Base-by-base conservation (phyloP, 1,139 yeast genomes). In the Candida labiduridarum region DNA sequence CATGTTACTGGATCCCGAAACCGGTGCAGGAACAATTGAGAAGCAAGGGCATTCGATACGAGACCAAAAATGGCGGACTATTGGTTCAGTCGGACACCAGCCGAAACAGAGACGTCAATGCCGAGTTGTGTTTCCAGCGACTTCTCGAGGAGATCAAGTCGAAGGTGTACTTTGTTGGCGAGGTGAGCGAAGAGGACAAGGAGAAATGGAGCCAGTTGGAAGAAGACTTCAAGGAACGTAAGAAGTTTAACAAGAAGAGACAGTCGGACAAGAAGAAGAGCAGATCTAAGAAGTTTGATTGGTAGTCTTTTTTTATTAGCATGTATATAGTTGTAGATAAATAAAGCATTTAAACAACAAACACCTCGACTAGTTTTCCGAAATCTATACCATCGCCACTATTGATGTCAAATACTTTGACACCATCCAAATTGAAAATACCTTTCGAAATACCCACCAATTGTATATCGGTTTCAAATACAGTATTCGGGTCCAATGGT, bases 321-420 rank as follows among this genome's bases (percentile, higher is more conserved):
- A 9, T 27, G 31, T 41, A 41, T 27, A 41, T 41, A 25, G 43
- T 41, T n/a, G n/a, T n/a, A n/a, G 14, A 4, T 8, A 12, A 30
- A 8, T 30, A 30, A 22, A 7, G 25, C 25, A 7, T 10, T 35
- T 40, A 51, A 18, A 72, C 72, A 14, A 87, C 91, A 53, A 85
- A 80, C 1, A 89, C 87, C 59, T 87, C 92, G 18, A 88, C 74
- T 48, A 87, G 68, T 54, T 82, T 79, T 1, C 91, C 92, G 61
- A 89, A 85, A 55, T 85, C 92, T 56, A 85, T 75, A 1, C 84
- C 82, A 54, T 87, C 94, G 2, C 94, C 91, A 27, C 84, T 78
- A 38, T 64, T 64, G 10, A 83, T 71, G 60, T 89, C 96, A 48
- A 84, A 77, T 8, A 89, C 72, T 51, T 80, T 80, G 15, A 87